These are phyloP conservation scores for Vanrija sp. DNA, from an alignment of 1,284 basidiomycete genomes.

Conservation along the genomic window DNA sequence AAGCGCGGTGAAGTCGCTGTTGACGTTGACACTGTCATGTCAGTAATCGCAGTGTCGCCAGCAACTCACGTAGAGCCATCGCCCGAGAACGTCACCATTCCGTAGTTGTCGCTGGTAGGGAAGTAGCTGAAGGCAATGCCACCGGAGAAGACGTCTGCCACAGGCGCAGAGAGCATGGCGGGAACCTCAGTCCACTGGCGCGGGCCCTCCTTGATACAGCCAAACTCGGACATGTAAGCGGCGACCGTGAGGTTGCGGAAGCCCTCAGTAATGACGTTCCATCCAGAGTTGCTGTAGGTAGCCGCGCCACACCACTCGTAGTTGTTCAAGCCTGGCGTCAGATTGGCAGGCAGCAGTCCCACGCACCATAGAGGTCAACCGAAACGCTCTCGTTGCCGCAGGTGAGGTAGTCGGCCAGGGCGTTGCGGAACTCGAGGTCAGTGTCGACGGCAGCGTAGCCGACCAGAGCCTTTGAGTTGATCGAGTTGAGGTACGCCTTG, in stretches of 20 bases:
- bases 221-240: slow-evolving; percentile 88
- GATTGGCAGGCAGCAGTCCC: slow-evolving; percentile 60
- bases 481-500: slow-evolving; percentile 74
- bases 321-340: slow-evolving; percentile 42
- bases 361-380: slow-evolving; percentile 80
- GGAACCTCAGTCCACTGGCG: slow-evolving; percentile 76
- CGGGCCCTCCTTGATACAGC: slow-evolving; percentile 62
- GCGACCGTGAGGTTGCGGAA: slow-evolving; percentile 63
- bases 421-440: slow-evolving; percentile 60
- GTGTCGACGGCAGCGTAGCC: slow-evolving; percentile 85
- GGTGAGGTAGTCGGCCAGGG: slow-evolving; percentile 72
- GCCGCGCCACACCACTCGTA: slow-evolving; percentile 72
- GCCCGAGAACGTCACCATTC: slow-evolving; percentile 69
- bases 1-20: slow-evolving; percentile 61
- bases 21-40: slow-evolving; percentile 29
- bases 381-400: slow-evolving; percentile 68
- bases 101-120: slow-evolving; percentile 72
- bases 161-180: slow-evolving; percentile 66
- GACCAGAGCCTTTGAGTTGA: slow-evolving; percentile 65
- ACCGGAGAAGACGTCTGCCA: slow-evolving; percentile 78
- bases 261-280: slow-evolving; percentile 48
- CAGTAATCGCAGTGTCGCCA: not conserved
- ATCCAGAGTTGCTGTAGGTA: slow-evolving; percentile 56
- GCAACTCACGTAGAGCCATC: slow-evolving; percentile 39
- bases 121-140: slow-evolving; percentile 77